Evolutionary conservation across 1,139 yeast species (phyloP), one percentile per base, ranked within the genome.

Genomic region (Schizosaccharomyces versatilis): DNA sequence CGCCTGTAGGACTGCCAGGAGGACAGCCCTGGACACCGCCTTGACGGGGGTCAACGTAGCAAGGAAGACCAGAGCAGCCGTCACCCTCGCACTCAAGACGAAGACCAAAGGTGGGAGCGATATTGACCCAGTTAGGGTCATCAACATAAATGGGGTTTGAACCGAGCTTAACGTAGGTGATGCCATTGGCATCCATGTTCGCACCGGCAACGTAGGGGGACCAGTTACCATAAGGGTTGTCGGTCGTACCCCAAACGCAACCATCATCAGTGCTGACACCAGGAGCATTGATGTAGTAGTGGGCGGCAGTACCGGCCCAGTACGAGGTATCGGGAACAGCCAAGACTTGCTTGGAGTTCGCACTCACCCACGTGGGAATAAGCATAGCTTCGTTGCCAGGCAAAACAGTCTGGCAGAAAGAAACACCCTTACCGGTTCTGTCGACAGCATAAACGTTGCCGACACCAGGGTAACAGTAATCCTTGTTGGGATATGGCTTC

Each of bases 361-460:
- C 68, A 36, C 67, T 71, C 54, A 83, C 78, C 56, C 73, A 67
- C 38, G 93, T 84, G 58, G 95, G 95, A 60, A 85, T 84, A 66
- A 84, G 72, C 95, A 85, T 85, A 62, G 85, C 94, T 69, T 85
- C 95, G 66, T 84, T 82, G 59, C 95, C 95, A 24, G 95, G 95
- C 58, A 85, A 73, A 12, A 85, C 95, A 2, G 95, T 85, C 71
- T 86, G 95, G 68, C 95, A 85, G 68, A 85, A 79, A 9, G 95
- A 86, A 60, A 84, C 85, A 19, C 61, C 39, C 17, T 55, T 54
- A 12, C 55, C 55, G 42, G 58, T 49, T 41, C 58, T 52, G 41
- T 52, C 68, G 55, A 41, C 15, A 58, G 75, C 94, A 40, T 68
- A 63, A 38, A 84, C 78, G 17, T 88, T 76, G 41, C 86, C 90